Evolutionary conservation across 176 grass and related monocot species (phyloP).

Genomic region (Musa acuminata): DNA sequence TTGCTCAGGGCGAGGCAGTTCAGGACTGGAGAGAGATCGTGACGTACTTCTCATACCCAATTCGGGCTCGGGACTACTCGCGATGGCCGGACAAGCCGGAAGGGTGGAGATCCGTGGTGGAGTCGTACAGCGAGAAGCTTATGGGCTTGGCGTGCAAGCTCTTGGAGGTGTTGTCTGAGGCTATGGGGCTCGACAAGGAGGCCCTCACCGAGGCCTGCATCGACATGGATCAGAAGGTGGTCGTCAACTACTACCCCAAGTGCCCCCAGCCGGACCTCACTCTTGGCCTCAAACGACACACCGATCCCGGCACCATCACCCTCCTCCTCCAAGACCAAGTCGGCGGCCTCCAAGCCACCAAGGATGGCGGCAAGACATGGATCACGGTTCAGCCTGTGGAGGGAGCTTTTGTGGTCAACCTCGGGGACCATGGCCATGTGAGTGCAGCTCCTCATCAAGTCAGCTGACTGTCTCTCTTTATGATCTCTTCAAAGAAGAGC

Average conservation of each 20-base stretch:
- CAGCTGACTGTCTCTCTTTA: neutral
- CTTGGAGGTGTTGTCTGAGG: constrained; percentile 72
- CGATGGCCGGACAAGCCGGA: constrained; percentile 83
- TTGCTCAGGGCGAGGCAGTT: constrained; percentile 60
- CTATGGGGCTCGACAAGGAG: constrained; percentile 55
- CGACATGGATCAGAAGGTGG: constrained; percentile 91
- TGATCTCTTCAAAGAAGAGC: neutral
- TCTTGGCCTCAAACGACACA: constrained; percentile 86
- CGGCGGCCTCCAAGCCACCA: constrained; percentile 81
- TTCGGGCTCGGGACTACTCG: constrained; percentile 51
- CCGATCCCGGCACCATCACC: constrained; percentile 86
- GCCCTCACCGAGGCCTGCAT: constrained; percentile 61
- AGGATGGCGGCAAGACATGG: constrained; percentile 67
- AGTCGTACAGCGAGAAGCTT: constrained; percentile 66
- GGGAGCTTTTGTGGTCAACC: constrained; percentile 88
- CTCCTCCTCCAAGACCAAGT: constrained; percentile 89
- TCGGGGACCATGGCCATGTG: constrained; percentile 86
- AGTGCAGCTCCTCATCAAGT: neutral
- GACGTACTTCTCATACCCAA: constrained; percentile 89
- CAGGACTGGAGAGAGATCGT: constrained; percentile 93
- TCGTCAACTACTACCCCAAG: constrained; percentile 90
- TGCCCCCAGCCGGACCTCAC: constrained; percentile 93
- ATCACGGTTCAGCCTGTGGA: constrained; percentile 69
- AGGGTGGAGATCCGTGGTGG: constrained; percentile 52
- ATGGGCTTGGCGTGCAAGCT: constrained; percentile 62